Evolutionary conservation across 1,139 yeast genomes (phyloP), one percentile per base, ranked within the genome.

Genomic region (Scheffersomyces quercinus): DNA sequence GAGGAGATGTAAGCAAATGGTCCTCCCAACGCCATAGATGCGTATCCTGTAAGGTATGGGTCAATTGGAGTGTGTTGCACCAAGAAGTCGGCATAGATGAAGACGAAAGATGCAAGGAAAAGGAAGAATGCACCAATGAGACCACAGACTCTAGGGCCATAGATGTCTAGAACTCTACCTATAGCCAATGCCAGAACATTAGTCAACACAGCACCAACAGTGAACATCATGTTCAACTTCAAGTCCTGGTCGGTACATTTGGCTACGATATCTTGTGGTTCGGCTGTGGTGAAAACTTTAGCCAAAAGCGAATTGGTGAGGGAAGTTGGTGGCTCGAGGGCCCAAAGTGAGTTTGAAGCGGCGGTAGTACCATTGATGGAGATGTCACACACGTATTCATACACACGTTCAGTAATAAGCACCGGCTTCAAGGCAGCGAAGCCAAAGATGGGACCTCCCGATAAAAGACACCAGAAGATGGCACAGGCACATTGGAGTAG

Each of bases 371-470:
- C 29, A 30, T 53, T 47, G 39, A 53, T 40, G 26, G 60, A 44
- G 28, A 59, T 36, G 37, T 68, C 64, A 58, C 79, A 73, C 10
- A 57, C 52, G 28, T 57, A 43, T 52, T 71, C 75, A 46, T 73
- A 73, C 28, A 73, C 66, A 24, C 68, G 68, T 51, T 72, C 75
- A 35, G 55, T 60, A 32, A 73, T 62, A 34, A 73, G 61, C 14
- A 72, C 58, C 7, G 77, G 77, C 44, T 73, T 71, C 46, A 73
- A 64, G n/a, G 78, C 77, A 39, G 78, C 78, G 58, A 73, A 73
- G 15, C 79, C 79, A 50, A 73, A 73, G 30, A 73, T 70, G 4
- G 77, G 74, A 1, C 79, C 79, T 6, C 75, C 79, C 1, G 77
- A 68, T 16, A 73, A 54, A 16, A 73, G 57, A 45, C 77, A 71